These are phyloP conservation scores for Paramecium pentaurelia DNA, from an alignment of 73 alveolate genomes.

Conservation along the genomic window DNA sequence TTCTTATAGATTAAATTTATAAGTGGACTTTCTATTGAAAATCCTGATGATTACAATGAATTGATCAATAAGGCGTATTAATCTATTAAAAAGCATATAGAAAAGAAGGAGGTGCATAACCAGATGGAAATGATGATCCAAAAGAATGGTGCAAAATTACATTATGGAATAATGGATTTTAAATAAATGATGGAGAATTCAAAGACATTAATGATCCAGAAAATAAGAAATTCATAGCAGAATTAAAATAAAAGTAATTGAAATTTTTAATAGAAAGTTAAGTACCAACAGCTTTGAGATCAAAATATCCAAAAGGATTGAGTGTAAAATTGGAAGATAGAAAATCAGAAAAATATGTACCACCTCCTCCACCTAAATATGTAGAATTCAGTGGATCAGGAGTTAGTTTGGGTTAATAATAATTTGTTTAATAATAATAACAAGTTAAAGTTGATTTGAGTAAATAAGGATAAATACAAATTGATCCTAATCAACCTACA, in stretches of 20 bases:
- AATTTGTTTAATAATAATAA: constrained; percentile 2
- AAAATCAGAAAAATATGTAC: constrained; percentile 69
- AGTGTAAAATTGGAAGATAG: constrained; percentile 75
- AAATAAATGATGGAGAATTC: constrained; percentile 80
- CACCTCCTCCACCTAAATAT: constrained; percentile 83
- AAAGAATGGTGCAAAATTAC: constrained; percentile 61
- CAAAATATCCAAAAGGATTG: constrained; percentile 67
- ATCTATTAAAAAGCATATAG: constrained; percentile 15
- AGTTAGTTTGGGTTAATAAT: constrained; percentile 63
- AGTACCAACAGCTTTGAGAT: constrained; percentile 71
- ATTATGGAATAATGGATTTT: constrained; percentile 74
- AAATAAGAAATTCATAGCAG: constrained; percentile 71
- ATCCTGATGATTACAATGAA: constrained; percentile 70
- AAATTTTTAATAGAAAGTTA: not conserved
- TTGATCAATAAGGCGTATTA: constrained; percentile 68
- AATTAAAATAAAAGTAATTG: constrained; percentile 68
- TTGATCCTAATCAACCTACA: constrained; percentile 70
- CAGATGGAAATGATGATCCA: constrained; percentile 38
- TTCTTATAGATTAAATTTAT: not conserved
- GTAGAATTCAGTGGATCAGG: constrained; percentile 79
- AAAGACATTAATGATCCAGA: constrained; percentile 71
- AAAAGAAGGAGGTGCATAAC: constrained; percentile 37
- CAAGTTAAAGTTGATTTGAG: constrained; percentile 60
- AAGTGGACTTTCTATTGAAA: constrained; percentile 76
- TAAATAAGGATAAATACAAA: constrained; percentile 68